Conservation (phyloP, 208 protist genomes). For the Acanthamoeba sp. region DNA sequence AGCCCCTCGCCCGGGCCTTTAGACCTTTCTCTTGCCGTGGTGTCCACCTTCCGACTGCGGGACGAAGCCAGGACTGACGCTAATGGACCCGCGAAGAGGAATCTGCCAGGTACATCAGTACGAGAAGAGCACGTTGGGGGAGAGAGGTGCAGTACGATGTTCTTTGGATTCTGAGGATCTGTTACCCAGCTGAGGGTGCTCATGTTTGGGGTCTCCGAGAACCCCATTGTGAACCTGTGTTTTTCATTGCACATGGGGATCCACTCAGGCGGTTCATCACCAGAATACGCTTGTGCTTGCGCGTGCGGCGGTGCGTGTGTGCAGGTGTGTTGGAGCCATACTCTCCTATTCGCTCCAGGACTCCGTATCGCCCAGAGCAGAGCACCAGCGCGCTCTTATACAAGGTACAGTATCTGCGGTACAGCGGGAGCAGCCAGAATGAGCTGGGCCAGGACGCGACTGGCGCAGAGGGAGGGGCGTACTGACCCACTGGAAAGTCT, state of each 20-base stretch:
- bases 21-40: too few relatives aligned
- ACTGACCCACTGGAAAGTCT: background rate
- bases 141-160: too few relatives aligned
- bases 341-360: slow-evolving; percentile 36
- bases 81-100: background rate
- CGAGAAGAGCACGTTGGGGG: too few relatives aligned
- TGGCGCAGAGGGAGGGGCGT: too few relatives aligned
- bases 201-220: slow-evolving; percentile 36
- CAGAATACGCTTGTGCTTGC: too few relatives aligned
- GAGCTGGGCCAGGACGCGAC: background rate
- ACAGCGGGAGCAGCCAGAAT: too few relatives aligned
- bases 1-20: too few relatives aligned
- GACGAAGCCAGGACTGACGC: too few relatives aligned
- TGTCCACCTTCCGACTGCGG: too few relatives aligned
- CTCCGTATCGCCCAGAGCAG: slow-evolving; percentile 17
- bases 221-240: slow-evolving; percentile 50
- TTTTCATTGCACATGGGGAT: too few relatives aligned
- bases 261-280: too few relatives aligned
- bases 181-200: background rate
- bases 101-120: background rate
- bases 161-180: slow-evolving; percentile 33
- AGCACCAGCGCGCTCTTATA: slow-evolving; percentile 30
- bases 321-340: background rate
- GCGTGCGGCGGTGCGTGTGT: background rate
- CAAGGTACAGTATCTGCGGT: slow-evolving; percentile 3